These are phyloP conservation scores for Coemansia sp. DNA, from an alignment of 192 early-diverging fungal species.

Conservation along the genomic window DNA sequence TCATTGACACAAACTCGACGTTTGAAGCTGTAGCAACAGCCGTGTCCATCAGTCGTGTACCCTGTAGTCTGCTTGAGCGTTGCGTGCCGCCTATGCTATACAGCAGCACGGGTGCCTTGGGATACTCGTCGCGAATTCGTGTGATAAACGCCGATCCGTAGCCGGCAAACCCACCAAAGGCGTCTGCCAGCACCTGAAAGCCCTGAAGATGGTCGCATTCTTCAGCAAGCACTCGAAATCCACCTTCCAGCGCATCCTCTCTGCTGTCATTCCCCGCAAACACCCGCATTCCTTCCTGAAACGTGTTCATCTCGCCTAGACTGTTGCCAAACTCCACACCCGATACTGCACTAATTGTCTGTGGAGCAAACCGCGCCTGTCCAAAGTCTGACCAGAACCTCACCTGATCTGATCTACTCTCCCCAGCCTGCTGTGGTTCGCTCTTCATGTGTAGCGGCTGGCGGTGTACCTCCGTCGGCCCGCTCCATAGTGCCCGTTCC, in stretches of 20 bases:
- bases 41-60: constrained; percentile 16
- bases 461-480: constrained; percentile 34
- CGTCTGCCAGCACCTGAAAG: constrained; percentile 67
- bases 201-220: constrained; percentile 59
- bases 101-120: constrained; percentile 61
- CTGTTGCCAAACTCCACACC: constrained; percentile 60
- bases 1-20: constrained; percentile 28
- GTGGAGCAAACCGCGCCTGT: constrained; percentile 69
- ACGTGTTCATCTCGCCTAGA: constrained; percentile 57
- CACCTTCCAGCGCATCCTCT: constrained; percentile 43
- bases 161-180: constrained; percentile 70
- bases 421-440: not conserved
- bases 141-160: constrained; percentile 61
- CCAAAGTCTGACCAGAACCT: constrained; percentile 80
- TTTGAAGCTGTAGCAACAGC: constrained; percentile 26
- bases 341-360: constrained; percentile 57
- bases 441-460: constrained; percentile 15
- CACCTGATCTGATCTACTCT: not conserved
- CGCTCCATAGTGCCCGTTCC: constrained; percentile 23
- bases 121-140: constrained; percentile 67
- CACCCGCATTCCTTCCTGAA: constrained; percentile 57
- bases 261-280: constrained; percentile 31
- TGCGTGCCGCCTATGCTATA: constrained; percentile 53
- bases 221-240: constrained; percentile 36
- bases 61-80: constrained; percentile 1